These are phyloP conservation scores for Draba incana DNA, from an alignment of 345 rosid species.

Conservation along the genomic window DNA sequence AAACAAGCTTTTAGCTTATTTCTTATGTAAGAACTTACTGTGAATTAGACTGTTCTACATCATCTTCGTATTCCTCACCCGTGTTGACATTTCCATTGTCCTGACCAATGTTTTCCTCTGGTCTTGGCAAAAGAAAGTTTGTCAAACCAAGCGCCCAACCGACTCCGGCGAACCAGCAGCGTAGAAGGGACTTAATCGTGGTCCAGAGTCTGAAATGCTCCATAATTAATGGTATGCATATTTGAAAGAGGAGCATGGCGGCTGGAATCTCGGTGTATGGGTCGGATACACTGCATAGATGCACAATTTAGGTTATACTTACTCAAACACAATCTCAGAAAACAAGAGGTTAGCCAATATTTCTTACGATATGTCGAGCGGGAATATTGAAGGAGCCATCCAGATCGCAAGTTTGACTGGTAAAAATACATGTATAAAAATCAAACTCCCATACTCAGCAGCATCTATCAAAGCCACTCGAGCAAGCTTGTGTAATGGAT, in stretches of 20 bases:
- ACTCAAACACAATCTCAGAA: slow-evolving; percentile 18
- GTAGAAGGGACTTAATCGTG: slow-evolving; percentile 85
- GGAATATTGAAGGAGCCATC: slow-evolving; percentile 86
- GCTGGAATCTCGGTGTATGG: slow-evolving; percentile 99
- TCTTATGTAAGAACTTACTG: slow-evolving; percentile 61
- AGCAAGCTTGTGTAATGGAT: slow-evolving; percentile 95
- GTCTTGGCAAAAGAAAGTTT: slow-evolving; percentile 79
- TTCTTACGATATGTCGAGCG: slow-evolving; percentile 92
- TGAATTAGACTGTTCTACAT: slow-evolving; percentile 83
- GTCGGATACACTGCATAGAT: slow-evolving; percentile 78
- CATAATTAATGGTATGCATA: slow-evolving; percentile 95
- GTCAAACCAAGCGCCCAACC: slow-evolving; percentile 97
- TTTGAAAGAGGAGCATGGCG: slow-evolving; percentile 96
- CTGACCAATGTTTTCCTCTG: slow-evolving; percentile 76
- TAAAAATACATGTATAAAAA: slow-evolving; percentile 94
- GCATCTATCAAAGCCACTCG: slow-evolving; percentile 86
- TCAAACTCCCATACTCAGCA: slow-evolving; percentile 93
- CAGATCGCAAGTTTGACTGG: slow-evolving; percentile 96
- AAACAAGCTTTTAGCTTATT: slow-evolving; percentile 3
- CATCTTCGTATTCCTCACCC: slow-evolving; percentile 65
- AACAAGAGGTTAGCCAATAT: slow-evolving; percentile 1
- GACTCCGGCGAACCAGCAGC: slow-evolving; percentile 87
- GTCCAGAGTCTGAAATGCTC: slow-evolving; percentile 89
- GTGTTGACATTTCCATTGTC: slow-evolving; percentile 61
- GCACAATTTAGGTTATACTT: slow-evolving; percentile 6